Base-by-base conservation (phyloP, 1,284 basidiomycete genomes). In the Sutorius eximius region DNA sequence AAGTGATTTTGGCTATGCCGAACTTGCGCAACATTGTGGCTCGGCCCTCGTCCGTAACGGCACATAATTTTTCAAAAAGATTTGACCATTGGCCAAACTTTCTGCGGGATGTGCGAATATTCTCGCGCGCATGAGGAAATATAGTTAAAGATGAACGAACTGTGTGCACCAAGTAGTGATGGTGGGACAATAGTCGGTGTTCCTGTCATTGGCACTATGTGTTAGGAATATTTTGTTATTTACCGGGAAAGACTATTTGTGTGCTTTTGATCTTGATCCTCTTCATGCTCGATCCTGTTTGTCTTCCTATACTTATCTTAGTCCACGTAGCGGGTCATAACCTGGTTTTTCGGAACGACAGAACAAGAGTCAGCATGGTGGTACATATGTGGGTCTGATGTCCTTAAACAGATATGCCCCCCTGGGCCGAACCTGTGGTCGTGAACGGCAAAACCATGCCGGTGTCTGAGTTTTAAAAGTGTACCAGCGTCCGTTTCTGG, bases 401-500 rank as follows among this genome's bases (percentile, higher is more conserved):
- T 27, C 24, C 24, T n/a, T n/a, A n/a, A n/a, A 27, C 24, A 27
- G 4, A 5, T 27, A 27, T 27, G 24, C 22, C 15, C 24, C 41
- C 16, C 41, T 12, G 22, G 27, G 16, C 24, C 7, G 11, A 18
- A 27, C 24, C 24, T 27, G 24, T 5, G 24, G 24, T n/a, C 22
- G 11, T 11, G n/a, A 18, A 18, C 41, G 41, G 22, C 41, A 27
- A 24, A 24, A 9, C 6, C 24, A 43, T 12, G 42, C 24, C 15
- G 42, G n/a, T n/a, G 13, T 15, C 42, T 55, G 45, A 45, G 36
- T 24, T 38, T 43, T 5, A 55, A 59, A 49, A 33, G 24, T 24
- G 33, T 11, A n/a, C 5, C 16, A 15, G 32, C 7, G 15, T n/a
- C 20, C 18, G 18, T 20, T 20, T 24, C 22, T 27, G 24, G 24